Conservation (phyloP, 1,284 basidiomycete species). For the Hemileccinum hortonii region DNA sequence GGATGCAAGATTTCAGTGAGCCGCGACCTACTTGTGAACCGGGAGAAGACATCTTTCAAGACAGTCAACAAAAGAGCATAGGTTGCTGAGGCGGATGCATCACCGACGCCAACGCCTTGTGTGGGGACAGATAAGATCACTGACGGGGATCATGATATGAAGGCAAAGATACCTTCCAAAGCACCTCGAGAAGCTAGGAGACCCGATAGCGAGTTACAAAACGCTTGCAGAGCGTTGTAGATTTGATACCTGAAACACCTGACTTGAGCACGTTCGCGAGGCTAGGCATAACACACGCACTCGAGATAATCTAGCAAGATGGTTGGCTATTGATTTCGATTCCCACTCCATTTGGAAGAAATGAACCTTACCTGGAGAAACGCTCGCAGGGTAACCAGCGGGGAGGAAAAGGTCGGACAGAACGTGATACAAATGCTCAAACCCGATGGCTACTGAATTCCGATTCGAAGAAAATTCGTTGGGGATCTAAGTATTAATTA, state of each 20-base stretch:
- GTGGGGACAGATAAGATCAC: neutral
- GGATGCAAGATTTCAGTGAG: neutral
- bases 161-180: constrained; percentile 50
- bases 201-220: constrained; percentile 63
- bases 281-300: constrained; percentile 15
- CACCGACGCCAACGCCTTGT: constrained; percentile 65
- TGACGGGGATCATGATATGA: neutral
- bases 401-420: constrained; percentile 57
- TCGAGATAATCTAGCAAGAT: constrained; percentile 32
- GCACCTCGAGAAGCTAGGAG: constrained; percentile 66
- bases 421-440: constrained; percentile 25
- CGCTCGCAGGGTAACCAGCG: constrained; percentile 56
- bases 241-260: constrained; percentile 50
- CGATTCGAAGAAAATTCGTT: neutral
- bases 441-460: neutral
- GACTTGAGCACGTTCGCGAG: constrained; percentile 5
- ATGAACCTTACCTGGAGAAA: constrained; percentile 50
- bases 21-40: constrained; percentile 54
- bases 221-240: constrained; percentile 65
- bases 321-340: neutral
- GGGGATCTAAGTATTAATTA: constrained; percentile 5
- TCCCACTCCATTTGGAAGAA: neutral
- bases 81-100: constrained; percentile 63
- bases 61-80: constrained; percentile 62
- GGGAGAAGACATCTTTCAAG: constrained; percentile 60